Evolutionary conservation across 75 land plant genomes (phyloP).

Genomic region (Cupressus sempervirens): DNA sequence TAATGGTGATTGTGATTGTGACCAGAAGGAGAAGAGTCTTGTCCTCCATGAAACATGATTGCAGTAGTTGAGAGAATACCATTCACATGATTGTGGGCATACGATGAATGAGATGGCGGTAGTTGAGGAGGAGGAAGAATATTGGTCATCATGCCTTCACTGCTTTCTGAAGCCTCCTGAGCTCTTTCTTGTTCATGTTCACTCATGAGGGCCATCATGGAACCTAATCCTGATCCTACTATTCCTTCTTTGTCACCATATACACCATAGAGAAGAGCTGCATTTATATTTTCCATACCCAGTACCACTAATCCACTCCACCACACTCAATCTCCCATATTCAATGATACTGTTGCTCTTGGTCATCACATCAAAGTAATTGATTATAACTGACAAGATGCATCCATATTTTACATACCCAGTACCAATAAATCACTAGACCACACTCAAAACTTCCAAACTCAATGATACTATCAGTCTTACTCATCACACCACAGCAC

Average conservation of each 20-base stretch:
- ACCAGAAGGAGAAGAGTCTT: background rate
- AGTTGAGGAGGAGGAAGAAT: background rate
- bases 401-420: no score
- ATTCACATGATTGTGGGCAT: background rate
- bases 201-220: slow-evolving; percentile 4
- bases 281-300: background rate
- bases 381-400: no score
- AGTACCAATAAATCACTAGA: no score
- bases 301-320: background rate
- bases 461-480: no score
- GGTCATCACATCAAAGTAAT: no score
- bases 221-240: background rate
- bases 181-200: background rate
- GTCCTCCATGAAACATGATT: background rate
- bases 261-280: background rate
- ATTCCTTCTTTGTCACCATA: background rate
- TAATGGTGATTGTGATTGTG: background rate
- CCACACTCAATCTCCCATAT: background rate
- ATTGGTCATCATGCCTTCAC: background rate
- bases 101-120: background rate
- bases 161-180: background rate
- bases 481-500: no score
- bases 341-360: background rate
- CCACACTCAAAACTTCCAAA: no score
- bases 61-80: background rate